Evolutionary conservation across 768 basidiomycete species (phyloP).

Genomic region (Gautieria morchelliformis): DNA sequence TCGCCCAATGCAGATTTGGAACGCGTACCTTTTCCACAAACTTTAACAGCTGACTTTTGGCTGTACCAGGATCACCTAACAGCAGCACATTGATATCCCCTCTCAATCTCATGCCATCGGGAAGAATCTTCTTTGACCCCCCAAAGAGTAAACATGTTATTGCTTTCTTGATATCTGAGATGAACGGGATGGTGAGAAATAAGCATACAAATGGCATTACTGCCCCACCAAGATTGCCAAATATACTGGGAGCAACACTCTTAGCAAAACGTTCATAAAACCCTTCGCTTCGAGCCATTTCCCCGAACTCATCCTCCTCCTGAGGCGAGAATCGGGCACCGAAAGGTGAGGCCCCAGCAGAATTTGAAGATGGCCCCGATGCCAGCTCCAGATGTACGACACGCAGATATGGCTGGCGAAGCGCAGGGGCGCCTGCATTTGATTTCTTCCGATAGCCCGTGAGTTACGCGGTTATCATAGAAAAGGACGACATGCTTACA

Average conservation of each 20-base stretch:
- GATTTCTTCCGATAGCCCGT: constrained; percentile 42
- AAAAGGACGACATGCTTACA: constrained; percentile 32
- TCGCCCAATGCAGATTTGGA: neutral
- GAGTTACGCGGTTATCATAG: neutral
- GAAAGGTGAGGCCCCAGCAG: constrained; percentile 66
- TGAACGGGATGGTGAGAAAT: constrained; percentile 1
- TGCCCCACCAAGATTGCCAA: constrained; percentile 75
- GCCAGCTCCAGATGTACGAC: constrained; percentile 88
- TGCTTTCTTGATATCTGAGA: constrained; percentile 92
- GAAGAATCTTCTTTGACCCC: constrained; percentile 92
- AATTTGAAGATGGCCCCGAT: constrained; percentile 52
- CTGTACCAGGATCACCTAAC: constrained; percentile 96
- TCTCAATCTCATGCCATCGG: constrained; percentile 93
- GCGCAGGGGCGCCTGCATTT: constrained; percentile 66
- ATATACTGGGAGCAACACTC: constrained; percentile 96
- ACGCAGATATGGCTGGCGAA: constrained; percentile 91
- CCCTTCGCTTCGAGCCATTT: constrained; percentile 79
- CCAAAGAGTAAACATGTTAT: constrained; percentile 95
- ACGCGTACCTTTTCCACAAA: constrained; percentile 84
- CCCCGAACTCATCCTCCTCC: constrained; percentile 93
- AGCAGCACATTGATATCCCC: constrained; percentile 97
- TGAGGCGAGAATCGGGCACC: constrained; percentile 86
- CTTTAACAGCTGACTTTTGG: constrained; percentile 95
- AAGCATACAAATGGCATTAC: constrained; percentile 9
- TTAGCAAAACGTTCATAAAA: constrained; percentile 91